Base-by-base conservation (phyloP, 768 basidiomycete genomes). In the Leucocoprinus leucothites region DNA sequence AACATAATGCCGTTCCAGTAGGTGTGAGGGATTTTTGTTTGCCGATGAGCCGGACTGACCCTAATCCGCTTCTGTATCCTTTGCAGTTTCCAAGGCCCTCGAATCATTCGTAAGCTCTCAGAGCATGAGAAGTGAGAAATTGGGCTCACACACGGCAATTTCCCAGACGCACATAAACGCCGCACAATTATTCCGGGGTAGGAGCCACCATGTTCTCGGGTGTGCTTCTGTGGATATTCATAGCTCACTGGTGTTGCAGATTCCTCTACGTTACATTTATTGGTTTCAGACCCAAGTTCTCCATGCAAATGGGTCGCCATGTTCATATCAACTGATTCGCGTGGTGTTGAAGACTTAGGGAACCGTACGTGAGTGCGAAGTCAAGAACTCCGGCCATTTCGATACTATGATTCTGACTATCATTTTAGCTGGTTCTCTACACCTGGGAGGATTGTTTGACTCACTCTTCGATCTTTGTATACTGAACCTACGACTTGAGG, bases 261-360 rank as follows among this genome's bases (percentile, higher is more conserved):
- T 65, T 72, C 48, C 60, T 72, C n/a, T 72, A 72, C 61, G 69
- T 72, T 34, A 70, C 71, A 21, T 70, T 72, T 51, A 49, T 60
- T 31, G 67, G 67, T 18, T 41, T 68, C 11, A 69, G 60, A 57
- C 67, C 69, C 41, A 65, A 64, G 26, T 70, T 72, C 43, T 67
- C 64, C 24, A 45, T 67, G 24, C 68, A 71, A 52, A 45, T 72
- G 7, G 69, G 71, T 18, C 63, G 64, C 6, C 69, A 72, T 54
- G 66, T 72, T 26, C 68, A 68, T 51, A 56, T 70, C 53, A 61
- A 64, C 38, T 69, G 50, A 64, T 41, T 31, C 6, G 31, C 31
- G 11, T 5, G 5, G 31, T 5, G 31, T 5, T 11, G 11, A 11
- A 11, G 11, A 11, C 31, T 31, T 5, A 31, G 31, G 31, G 11